Percentiles rank a stretch among this genome's conserved stretches.
phyloP scores from a whole-genome alignment of 1,139 yeast species.

The Scheffersomyces parashehatae region DNA sequence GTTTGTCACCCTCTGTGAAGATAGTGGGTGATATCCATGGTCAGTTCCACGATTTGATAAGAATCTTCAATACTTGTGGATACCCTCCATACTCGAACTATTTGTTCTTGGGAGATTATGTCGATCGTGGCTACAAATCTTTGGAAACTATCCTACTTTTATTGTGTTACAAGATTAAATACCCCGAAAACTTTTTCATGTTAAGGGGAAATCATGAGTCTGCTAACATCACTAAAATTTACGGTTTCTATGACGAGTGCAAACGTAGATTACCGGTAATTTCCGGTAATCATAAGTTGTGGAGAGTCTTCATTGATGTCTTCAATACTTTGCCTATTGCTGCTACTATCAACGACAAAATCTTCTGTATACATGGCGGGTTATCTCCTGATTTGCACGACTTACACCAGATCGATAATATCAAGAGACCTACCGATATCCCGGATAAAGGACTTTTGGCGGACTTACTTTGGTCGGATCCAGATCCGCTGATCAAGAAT shows the following conservation, averaged over 20 bases:
- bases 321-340: constrained; percentile 86
- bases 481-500: constrained; percentile 57
- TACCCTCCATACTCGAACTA: constrained; percentile 80
- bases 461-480: constrained; percentile 88
- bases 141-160: constrained; percentile 74
- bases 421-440: constrained; percentile 82
- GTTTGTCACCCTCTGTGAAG: constrained; percentile 80
- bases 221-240: constrained; percentile 80
- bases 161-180: constrained; percentile 74
- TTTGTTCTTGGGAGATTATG: constrained; percentile 81
- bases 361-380: constrained; percentile 90
- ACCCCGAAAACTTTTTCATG: constrained; percentile 82
- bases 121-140: constrained; percentile 83
- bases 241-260: constrained; percentile 88
- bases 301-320: constrained; percentile 80
- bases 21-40: constrained; percentile 90
- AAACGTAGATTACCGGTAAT: constrained; percentile 67
- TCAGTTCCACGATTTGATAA: constrained; percentile 71
- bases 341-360: constrained; percentile 80
- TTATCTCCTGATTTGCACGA: constrained; percentile 72
- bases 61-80: constrained; percentile 77
- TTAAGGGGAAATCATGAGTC: constrained; percentile 85
- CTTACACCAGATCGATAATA: constrained; percentile 66
- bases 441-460: constrained; percentile 83
- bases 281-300: constrained; percentile 49